Base-by-base conservation (phyloP, 2,329 filamentous ascomycete species). In the Ramichloridium luteum region DNA sequence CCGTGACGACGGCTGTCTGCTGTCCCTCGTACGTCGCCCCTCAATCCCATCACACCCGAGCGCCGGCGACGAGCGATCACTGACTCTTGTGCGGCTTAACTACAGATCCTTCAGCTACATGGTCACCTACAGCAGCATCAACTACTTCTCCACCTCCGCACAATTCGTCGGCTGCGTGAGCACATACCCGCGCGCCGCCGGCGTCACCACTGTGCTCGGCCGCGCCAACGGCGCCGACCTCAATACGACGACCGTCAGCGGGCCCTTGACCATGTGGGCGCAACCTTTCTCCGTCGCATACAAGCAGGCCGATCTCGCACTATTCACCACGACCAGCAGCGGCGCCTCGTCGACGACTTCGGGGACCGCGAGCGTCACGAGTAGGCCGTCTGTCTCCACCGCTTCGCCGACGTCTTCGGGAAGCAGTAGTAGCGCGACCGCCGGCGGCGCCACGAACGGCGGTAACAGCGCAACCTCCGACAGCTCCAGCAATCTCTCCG, bases 201-300 rank as follows among this genome's bases (percentile, higher is more conserved):
- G 33, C 13, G 25, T 31, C 9, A 47, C 44, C 2, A 33, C 31
- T 6, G 40, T 44, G 3, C 28, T 25, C 15, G 34, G 18, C 11
- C 34, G 42, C 17, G 29, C 37, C 13, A 18, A 32, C 16, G 16
- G 30, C 2, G 15, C 12, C 13, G 23, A 36, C 13, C 18, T 38
- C 16, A 25, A 41, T 38, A 2, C 32, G 34, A 31, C 36, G 8
- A 23, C 25, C 20, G 40, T 51, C 27, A 27, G 27, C 1, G 48
- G 47, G 2, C 44, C 46, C 6, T 27, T 51, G 13, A 50, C 48
- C 4, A 48, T 48, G 46, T 50, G 46, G 46, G 47, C 46, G 9
- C 45, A 48, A 27, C 42, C 37, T 2, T 32, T 43, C 16, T 39
- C 41, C 6, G 32, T 44, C 5, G 37, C 39, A 15, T 37, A 36